These are phyloP conservation scores for Periconia macrospinosa DNA, from an alignment of 2,329 filamentous ascomycete genomes.

Conservation along the genomic window DNA sequence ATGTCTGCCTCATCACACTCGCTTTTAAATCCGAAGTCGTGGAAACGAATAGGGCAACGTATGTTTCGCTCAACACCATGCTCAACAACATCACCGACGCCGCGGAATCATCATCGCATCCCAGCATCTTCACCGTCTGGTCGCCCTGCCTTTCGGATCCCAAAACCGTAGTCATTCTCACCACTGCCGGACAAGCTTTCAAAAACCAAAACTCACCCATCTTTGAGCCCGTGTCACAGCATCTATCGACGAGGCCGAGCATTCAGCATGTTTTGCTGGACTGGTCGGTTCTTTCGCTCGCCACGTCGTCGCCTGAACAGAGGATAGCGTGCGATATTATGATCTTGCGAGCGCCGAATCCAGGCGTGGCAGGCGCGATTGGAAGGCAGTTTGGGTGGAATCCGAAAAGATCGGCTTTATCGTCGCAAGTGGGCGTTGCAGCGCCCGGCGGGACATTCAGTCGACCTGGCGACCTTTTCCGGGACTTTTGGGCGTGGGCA, in stretches of 20 bases:
- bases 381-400: constrained; percentile 36
- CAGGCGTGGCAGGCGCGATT: constrained; percentile 25
- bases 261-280: constrained; percentile 30
- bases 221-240: constrained; percentile 20
- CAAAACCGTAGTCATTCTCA: constrained; percentile 21
- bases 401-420: constrained; percentile 26
- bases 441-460: constrained; percentile 23
- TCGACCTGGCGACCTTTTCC: constrained; percentile 27
- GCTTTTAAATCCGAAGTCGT: constrained; percentile 19
- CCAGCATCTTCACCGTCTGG: constrained; percentile 30
- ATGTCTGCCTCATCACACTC: constrained; percentile 28
- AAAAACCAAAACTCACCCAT: constrained; percentile 14
- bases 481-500: constrained; percentile 35
- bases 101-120: constrained; percentile 22
- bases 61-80: constrained; percentile 20
- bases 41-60: constrained; percentile 7
- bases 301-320: constrained; percentile 17
- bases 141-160: constrained; percentile 24
- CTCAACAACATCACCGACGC: constrained; percentile 32
- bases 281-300: constrained; percentile 24
- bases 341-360: constrained; percentile 19
- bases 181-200: constrained; percentile 24
- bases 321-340: constrained; percentile 28
- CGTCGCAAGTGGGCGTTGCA: constrained; percentile 15
- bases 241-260: constrained; percentile 17